Evolutionary conservation across 164 flowering plant genomes (phyloP).

Genomic region (Piper longum): DNA sequence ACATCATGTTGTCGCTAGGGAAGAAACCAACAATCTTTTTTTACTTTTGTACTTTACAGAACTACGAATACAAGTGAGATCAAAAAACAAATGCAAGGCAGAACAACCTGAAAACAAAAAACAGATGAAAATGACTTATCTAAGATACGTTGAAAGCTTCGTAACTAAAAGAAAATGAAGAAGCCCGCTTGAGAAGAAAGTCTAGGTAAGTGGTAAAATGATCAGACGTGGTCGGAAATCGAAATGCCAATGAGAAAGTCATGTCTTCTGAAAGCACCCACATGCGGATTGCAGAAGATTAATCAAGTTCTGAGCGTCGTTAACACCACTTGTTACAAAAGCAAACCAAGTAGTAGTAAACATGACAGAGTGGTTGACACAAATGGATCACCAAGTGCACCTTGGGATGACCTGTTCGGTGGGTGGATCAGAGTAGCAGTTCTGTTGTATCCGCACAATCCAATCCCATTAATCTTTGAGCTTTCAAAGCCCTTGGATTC

Average conservation of each 20-base stretch:
- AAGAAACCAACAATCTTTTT: too few relatives aligned
- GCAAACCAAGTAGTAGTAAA: too few relatives aligned
- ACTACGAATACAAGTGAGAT: neutral
- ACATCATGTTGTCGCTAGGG: neutral
- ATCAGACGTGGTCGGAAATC: too few relatives aligned
- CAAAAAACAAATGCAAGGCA: neutral
- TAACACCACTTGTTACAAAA: neutral
- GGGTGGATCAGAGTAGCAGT: slow-evolving; percentile 24
- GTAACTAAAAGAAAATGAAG: neutral
- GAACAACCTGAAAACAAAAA: neutral
- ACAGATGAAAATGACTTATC: neutral
- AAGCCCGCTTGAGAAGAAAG: neutral
- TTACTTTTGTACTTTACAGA: too few relatives aligned
- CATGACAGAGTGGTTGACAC: neutral
- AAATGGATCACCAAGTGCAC: neutral
- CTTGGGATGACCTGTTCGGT: slow-evolving; percentile 23
- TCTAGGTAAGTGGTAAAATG: too few relatives aligned
- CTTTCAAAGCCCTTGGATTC: slow-evolving; percentile 26
- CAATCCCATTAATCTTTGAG: slow-evolving; percentile 29
- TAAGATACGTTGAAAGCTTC: neutral
- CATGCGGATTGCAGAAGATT: too few relatives aligned
- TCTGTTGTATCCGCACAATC: slow-evolving; percentile 31
- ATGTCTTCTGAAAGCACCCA: too few relatives aligned
- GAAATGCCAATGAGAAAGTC: too few relatives aligned
- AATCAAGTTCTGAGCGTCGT: too few relatives aligned